phyloP scores from a whole-genome alignment of 192 early-diverging fungal genomes.

The Gryganskiella cystojenkinii region DNA sequence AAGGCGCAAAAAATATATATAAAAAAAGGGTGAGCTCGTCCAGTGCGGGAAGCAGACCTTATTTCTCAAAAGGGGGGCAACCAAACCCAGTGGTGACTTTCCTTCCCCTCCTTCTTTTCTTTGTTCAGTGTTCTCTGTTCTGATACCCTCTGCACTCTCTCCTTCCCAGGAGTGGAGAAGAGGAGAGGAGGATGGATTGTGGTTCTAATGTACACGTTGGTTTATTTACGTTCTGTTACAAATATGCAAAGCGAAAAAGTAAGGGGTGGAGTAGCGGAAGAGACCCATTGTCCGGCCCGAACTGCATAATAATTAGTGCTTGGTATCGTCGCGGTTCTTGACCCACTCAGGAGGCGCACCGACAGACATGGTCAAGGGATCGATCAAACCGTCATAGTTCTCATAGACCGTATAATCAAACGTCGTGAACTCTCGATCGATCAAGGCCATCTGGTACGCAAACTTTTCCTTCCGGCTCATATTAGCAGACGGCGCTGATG shows the following conservation, averaged over 20 bases:
- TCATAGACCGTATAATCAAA: constrained; percentile 91
- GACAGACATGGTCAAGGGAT: constrained; percentile 66
- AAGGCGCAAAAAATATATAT: neutral
- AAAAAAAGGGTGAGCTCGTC: neutral
- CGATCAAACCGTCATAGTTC: constrained; percentile 72
- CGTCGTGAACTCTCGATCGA: constrained; percentile 76
- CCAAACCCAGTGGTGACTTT: too few relatives aligned
- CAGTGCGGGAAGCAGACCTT: neutral
- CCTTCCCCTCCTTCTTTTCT: too few relatives aligned
- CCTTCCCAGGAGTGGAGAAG: too few relatives aligned
- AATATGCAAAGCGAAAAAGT: too few relatives aligned
- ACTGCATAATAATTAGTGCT: constrained; percentile 33
- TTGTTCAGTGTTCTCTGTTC: neutral
- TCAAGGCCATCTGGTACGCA: constrained; percentile 72
- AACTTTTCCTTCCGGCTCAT: constrained; percentile 58
- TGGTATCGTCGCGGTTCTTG: constrained; percentile 46
- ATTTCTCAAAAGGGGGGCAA: neutral
- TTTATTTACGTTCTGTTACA: too few relatives aligned
- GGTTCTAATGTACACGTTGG: too few relatives aligned
- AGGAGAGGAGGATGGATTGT: too few relatives aligned
- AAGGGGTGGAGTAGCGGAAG: too few relatives aligned
- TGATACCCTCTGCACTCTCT: too few relatives aligned
- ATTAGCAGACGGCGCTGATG: constrained; percentile 23
- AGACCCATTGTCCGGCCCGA: neutral
- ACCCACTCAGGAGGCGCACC: constrained; percentile 80